Evolutionary conservation across 23 red algal genomes (phyloP).

Genomic region (Gracilaria caudata): DNA sequence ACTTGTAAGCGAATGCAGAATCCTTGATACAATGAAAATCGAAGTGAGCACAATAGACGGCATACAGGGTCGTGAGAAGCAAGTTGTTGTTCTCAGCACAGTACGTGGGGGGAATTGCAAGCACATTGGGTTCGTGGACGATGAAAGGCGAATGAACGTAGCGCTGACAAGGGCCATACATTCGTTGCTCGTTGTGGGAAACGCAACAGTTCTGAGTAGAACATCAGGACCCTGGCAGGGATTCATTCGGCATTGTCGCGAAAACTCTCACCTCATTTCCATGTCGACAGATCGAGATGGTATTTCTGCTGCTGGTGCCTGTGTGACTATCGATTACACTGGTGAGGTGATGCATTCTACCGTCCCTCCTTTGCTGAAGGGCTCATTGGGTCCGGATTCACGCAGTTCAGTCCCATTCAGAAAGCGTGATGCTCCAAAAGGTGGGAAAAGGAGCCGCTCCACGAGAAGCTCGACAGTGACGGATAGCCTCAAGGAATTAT

Average conservation of each 20-base stretch:
- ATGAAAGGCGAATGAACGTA: constrained; percentile 94
- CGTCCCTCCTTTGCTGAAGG: background rate
- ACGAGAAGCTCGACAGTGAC: background rate
- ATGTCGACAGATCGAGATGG: background rate
- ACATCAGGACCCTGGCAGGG: constrained; percentile 49
- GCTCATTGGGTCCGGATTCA: background rate
- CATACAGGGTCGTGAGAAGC: constrained; percentile 89
- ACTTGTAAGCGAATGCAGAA: constrained; percentile 16
- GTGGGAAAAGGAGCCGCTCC: background rate
- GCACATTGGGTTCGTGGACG: constrained; percentile 91
- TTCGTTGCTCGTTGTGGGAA: constrained; percentile 79
- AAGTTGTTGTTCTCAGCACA: constrained; percentile 81
- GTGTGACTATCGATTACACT: background rate
- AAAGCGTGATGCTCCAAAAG: background rate
- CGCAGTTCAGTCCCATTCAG: background rate
- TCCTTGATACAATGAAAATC: constrained; percentile 25
- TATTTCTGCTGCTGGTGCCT: background rate
- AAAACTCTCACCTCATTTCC: background rate
- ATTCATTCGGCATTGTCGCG: constrained; percentile 38
- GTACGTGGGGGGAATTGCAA: constrained; percentile 70
- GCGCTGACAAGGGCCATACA: constrained; percentile 86
- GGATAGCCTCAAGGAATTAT: background rate
- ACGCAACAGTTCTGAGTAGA: constrained; percentile 43
- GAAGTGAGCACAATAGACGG: constrained; percentile 92
- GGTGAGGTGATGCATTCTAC: background rate